Evolutionary conservation across 1,139 yeast genomes (phyloP), one percentile per base, ranked within the genome.

Genomic region (Debaryomyces sp.): DNA sequence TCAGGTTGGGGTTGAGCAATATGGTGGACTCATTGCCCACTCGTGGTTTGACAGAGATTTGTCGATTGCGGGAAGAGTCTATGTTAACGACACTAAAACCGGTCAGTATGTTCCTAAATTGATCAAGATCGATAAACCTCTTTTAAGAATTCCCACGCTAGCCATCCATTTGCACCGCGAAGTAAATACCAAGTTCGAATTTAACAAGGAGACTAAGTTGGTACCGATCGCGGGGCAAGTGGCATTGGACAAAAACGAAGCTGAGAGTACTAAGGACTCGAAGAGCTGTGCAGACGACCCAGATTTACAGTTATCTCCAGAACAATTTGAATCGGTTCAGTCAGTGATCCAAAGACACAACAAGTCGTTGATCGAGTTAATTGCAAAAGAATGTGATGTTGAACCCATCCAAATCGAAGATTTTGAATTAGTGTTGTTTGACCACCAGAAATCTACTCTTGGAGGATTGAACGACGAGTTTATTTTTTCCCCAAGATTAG

Each of bases 11-110:
- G 96, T 94, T 5, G 99, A 94, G 66, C 83, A 86, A 45, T 94
- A 94, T 61, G 99, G 99, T 44, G 99, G 99, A 27, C 92, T 97
- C 45, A 84, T 92, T 49, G 96, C 97, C 81, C 90, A 86, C 70
- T 70, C 88, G 27, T 87, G 95, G 95, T 94, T 94, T 63, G 99
- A 94, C 67, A 82, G 98, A 53, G 98, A 94, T 65, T 77, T 94
- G 60, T 81, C 96, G 32, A 75, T 92, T 51, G 98, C 98, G 7
- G 99, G 99, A 13, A 78, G 98, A 55, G 96, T 94, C 1, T 85
- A 86, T 63, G 85, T 88, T 18, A 75, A 71, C 43, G 79, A 80
- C 36, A 66, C 68, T 29, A 73, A 71, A 13, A 62, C 72, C 38
- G 85, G 81, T 17, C 70, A 79, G 45, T 78, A 71, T 53, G 79